Percentiles rank a stretch among this genome's conserved stretches.
Evolutionary conservation across 2,329 filamentous ascomycete genomes (phyloP).

Genomic region (Phialophora verrucosa): DNA sequence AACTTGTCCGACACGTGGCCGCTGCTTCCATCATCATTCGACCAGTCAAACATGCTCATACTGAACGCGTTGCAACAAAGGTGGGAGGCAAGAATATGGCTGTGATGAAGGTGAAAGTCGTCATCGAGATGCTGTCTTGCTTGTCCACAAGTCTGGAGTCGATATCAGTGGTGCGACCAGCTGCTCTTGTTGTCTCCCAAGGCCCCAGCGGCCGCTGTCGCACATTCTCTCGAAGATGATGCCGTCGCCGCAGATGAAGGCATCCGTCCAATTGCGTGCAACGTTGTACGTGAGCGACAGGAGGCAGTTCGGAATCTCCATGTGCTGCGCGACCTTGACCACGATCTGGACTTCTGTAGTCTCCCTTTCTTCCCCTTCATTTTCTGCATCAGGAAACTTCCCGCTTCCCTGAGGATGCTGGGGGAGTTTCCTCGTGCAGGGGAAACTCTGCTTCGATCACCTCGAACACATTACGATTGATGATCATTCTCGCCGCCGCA

Average conservation of each 20-base stretch:
- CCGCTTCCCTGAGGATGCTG: neutral
- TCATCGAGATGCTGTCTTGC: slow-evolving; percentile 5
- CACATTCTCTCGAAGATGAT: slow-evolving; percentile 65
- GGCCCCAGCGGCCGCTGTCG: neutral
- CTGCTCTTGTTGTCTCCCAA: neutral
- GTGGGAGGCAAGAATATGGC: slow-evolving; percentile 5
- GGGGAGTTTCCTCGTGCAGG: neutral
- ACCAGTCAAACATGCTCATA: slow-evolving; percentile 6
- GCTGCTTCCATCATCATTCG: neutral
- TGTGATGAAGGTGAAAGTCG: slow-evolving; percentile 8
- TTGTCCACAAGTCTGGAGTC: neutral
- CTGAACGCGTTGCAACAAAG: slow-evolving; percentile 5
- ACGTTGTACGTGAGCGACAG: slow-evolving; percentile 50
- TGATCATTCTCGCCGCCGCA: neutral
- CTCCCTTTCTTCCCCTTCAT: neutral
- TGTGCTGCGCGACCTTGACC: neutral
- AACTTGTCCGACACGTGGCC: neutral
- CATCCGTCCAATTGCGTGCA: slow-evolving; percentile 42
- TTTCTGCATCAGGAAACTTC: neutral
- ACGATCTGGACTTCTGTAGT: neutral
- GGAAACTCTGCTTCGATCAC: neutral
- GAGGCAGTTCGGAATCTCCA: neutral
- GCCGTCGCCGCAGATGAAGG: slow-evolving; percentile 76
- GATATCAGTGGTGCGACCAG: neutral
- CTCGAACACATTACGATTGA: neutral